Evolutionary conservation across 176 grass and related monocot species (phyloP).

Genomic region (Oryza nivara): DNA sequence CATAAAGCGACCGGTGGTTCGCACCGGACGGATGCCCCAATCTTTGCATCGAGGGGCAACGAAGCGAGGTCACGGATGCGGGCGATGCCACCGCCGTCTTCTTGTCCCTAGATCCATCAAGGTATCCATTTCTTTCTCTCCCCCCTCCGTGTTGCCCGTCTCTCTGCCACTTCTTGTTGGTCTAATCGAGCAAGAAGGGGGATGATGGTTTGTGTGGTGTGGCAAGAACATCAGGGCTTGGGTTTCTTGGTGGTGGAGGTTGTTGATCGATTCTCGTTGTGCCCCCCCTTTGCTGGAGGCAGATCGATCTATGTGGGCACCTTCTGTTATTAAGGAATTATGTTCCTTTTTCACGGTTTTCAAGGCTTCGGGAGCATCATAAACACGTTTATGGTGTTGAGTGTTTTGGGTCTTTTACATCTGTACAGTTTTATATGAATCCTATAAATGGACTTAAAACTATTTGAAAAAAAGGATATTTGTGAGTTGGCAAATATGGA

Average conservation of each 20-base stretch:
- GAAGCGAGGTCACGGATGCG: not conserved
- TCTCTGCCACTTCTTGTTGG: not conserved
- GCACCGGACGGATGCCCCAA: not conserved
- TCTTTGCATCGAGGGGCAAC: not conserved
- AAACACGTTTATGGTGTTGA: no score
- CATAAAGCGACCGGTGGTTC: not conserved
- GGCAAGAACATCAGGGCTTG: not conserved
- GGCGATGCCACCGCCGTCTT: not conserved
- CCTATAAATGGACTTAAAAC: not conserved
- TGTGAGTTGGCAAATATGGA: not conserved
- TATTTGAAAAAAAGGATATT: not conserved
- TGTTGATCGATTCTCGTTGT: not conserved
- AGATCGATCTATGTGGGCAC: constrained; percentile 22
- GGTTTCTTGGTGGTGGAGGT: not conserved
- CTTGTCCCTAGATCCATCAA: not conserved
- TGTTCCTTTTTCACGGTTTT: not conserved
- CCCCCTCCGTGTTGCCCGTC: not conserved
- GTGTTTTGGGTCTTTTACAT: not conserved
- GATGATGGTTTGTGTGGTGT: no score
- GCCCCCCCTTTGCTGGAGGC: not conserved
- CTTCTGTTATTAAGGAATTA: not conserved
- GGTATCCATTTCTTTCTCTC: not conserved
- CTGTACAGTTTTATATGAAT: not conserved
- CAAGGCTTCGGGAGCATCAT: not conserved
- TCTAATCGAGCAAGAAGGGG: no score